Evolutionary conservation across 768 basidiomycete species (phyloP), one percentile per base, ranked within the genome.

Genomic region (Rhodotorula diobovata): DNA sequence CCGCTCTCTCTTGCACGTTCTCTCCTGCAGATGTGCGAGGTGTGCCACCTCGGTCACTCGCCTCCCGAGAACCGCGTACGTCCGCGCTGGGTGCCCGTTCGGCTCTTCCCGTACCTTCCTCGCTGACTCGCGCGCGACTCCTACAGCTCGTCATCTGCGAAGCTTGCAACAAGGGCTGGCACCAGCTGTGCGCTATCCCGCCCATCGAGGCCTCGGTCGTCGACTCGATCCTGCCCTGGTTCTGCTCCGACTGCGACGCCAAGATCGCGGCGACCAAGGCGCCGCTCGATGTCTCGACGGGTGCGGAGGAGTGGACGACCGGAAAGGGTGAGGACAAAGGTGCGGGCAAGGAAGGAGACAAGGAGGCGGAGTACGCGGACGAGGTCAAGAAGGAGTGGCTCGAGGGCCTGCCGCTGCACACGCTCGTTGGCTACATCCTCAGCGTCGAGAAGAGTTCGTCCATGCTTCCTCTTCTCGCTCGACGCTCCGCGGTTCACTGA

Each of bases 81-180:
- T 46, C 37, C 41, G 12, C 50, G 3, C 11, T 14, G 35, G 34
- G 8, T n/a, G 16, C 18, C 1, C 34, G 32, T 37, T 25, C 23
- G n/a, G 8, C 45, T 10, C 10, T 9, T 14, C 46, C 28, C 10
- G 8, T 2, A 25, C 48, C 10, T 16, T n/a, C 43, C 8, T 2
- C 2, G 7, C 28, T 4, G 6, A 43, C 50, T 39, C 34, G 8
- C 50, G 14, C 45, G 7, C 50, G 21, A 2, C 9, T 37, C n/a
- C 12, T 32, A 14, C 65, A 69, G 54, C 69, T 74, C 66, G 73
- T 74, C 18, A 74, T 74, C 54, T 74, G 73, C 59, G 73, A 74
- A 2, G 25, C 62, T 11, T 74, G 73, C 58, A 57, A 62, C 54
- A 56, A 56, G 23, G 68, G 73, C 18, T 74, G 39, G 37, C 73